Evolutionary conservation across 148 eudicot species (phyloP), one percentile per base, ranked within the genome.

Genomic region (Silene uniflora): DNA sequence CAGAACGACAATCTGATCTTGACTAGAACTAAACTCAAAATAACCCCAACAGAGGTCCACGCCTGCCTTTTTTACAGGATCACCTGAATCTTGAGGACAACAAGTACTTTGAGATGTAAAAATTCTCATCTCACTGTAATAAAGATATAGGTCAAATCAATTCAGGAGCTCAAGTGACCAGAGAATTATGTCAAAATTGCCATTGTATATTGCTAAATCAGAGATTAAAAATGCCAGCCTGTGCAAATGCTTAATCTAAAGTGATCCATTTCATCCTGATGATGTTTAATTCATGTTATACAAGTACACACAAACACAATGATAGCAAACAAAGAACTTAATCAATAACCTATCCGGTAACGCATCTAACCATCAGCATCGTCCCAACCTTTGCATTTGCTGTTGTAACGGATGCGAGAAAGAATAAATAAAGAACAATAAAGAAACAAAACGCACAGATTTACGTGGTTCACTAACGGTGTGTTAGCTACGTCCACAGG

Each of bases 91-190:
- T 14, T 44, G 27, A 44, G 54, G 29, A n/a, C 17, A 22, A 73
- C 10, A 22, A 23, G 21, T 46, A 61, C 9, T 19, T 16, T 21
- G 21, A 61, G 42, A 74, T 23, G 55, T 62, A 7, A 32, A 62
- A 73, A 2, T 10, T 47, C 54, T 62, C n/a, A 61, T 44, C 22
- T 62, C 59, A 62, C 35, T 44, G 69, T 10, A 74, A 70, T 24
- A 49, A 70, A 70, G 59, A 22, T 25, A 6, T 23, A 52, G 22
- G 19, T 3, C 4, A 49, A 74, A 46, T 27, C 23, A 73, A n/a
- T 2, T 19, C 55, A 44, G 39, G 16, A 52, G 56, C 56, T 58
- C 44, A 18, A 35, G 11, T 11, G 23, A 29, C 22, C n/a, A n/a
- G 32, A 10, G 0, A 18, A 32, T 7, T 18, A 8, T n/a, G 25